Conservation (phyloP, 83 land plant species). For the Isoetes engelmannii region DNA sequence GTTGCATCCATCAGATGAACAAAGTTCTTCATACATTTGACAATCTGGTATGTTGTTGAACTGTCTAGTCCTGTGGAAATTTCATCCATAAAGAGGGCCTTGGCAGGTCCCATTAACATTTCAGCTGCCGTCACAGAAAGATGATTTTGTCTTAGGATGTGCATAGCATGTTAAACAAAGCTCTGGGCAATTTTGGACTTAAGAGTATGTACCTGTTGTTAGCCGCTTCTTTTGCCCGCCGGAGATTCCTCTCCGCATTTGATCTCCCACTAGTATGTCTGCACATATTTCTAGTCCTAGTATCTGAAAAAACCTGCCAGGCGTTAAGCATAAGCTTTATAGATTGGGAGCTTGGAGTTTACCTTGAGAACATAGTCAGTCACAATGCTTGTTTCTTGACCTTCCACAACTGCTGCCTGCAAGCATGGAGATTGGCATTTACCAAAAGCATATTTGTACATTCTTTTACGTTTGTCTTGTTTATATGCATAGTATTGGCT, state of each 20-base stretch:
- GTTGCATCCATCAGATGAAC: slow-evolving; percentile 1
- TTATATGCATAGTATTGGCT: too few relatives aligned
- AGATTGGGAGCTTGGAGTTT: neutral
- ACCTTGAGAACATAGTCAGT: slow-evolving; percentile 33
- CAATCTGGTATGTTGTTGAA: slow-evolving; percentile 15
- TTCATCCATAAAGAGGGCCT: slow-evolving; percentile 6
- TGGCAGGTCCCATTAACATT: neutral
- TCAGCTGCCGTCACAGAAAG: too few relatives aligned
- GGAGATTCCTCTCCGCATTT: slow-evolving; percentile 22
- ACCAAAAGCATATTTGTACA: too few relatives aligned
- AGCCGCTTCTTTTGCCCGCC: slow-evolving; percentile 22
- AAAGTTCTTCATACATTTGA: slow-evolving; percentile 1
- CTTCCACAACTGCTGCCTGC: slow-evolving; percentile 27
- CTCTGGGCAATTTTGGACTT: too few relatives aligned
- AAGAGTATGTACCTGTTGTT: slow-evolving; percentile 12
- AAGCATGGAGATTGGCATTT: neutral
- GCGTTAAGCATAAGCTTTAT: neutral
- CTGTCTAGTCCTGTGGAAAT: slow-evolving; percentile 12
- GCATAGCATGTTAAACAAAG: too few relatives aligned
- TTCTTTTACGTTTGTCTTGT: too few relatives aligned
- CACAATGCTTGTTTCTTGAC: slow-evolving; percentile 20
- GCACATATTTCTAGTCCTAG: slow-evolving; percentile 16
- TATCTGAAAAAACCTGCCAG: slow-evolving; percentile 2
- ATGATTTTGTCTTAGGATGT: too few relatives aligned
- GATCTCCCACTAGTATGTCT: slow-evolving; percentile 16